Evolutionary conservation across 208 protist species (phyloP).

Genomic region (Crithidia fasciculata): DNA sequence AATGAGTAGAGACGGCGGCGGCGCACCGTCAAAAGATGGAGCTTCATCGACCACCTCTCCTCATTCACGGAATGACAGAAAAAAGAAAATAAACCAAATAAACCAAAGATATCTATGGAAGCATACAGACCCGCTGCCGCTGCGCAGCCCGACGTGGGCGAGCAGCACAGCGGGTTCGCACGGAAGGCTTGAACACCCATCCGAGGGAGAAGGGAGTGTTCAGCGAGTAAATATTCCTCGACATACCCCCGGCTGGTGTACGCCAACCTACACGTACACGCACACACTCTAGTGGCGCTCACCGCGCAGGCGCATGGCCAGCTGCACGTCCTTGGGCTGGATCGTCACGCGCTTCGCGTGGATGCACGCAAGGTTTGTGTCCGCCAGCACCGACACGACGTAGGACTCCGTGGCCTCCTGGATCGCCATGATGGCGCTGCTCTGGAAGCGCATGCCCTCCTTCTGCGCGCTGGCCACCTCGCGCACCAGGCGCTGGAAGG

Average conservation of each 20-base stretch:
- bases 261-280: background rate
- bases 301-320: conserved; percentile 8
- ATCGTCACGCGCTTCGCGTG: conserved; percentile 90
- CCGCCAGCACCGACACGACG: conserved; percentile 91
- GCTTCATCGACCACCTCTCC: too few relatives aligned
- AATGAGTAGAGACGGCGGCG: too few relatives aligned
- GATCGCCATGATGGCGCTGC: conserved; percentile 78
- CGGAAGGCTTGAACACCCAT: background rate
- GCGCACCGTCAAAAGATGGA: too few relatives aligned
- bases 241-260: background rate
- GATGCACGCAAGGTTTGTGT: conserved; percentile 90
- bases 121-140: background rate
- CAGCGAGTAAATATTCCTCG: background rate
- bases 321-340: conserved; percentile 69
- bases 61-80: background rate
- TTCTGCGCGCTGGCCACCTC: conserved; percentile 82
- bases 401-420: conserved; percentile 94
- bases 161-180: background rate
- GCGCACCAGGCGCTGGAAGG: conserved; percentile 90
- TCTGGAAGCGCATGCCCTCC: conserved; percentile 90
- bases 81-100: conserved; percentile 24
- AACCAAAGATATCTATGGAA: conserved; percentile 16
- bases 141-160: background rate
- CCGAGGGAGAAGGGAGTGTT: background rate
- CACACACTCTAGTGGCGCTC: conserved; percentile 3